Conservation (phyloP, 805 yeast genomes). For the Candida stauntonica region DNA sequence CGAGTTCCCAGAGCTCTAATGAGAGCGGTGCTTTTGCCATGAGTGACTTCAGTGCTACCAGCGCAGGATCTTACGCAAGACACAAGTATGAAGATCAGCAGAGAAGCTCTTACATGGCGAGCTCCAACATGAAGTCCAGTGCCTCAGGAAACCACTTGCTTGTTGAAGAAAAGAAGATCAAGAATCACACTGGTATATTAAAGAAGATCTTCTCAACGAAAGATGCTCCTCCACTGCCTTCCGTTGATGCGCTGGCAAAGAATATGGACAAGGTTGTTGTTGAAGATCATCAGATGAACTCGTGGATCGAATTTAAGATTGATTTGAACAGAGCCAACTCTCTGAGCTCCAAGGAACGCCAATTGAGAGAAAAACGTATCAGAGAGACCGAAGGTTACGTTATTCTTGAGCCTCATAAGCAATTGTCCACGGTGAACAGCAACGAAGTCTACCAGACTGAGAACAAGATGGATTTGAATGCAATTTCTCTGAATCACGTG, state of each 20-base stretch:
- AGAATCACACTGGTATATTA: constrained; percentile 14
- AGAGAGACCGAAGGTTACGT: constrained; percentile 56
- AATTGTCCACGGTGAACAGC: constrained; percentile 39
- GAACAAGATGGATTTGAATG: constrained; percentile 27
- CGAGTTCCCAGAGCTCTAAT: constrained; percentile 42
- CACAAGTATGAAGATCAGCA: constrained; percentile 50
- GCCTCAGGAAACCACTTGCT: constrained; percentile 27
- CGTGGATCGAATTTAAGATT: constrained; percentile 51
- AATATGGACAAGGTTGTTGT: constrained; percentile 17
- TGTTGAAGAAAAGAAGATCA: constrained; percentile 22
- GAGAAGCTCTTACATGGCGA: constrained; percentile 8
- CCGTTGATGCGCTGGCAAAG: constrained; percentile 21
- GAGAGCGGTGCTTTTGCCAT: constrained; percentile 39
- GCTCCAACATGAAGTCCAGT: constrained; percentile 20
- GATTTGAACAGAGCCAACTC: constrained; percentile 74
- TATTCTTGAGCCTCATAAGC: constrained; percentile 58
- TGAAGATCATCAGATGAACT: constrained; percentile 37
- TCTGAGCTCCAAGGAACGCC: constrained; percentile 62
- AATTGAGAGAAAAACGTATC: constrained; percentile 61
- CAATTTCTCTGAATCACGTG: constrained; percentile 35
- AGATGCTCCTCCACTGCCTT: constrained; percentile 27
- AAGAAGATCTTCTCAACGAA: constrained; percentile 20
- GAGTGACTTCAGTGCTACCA: constrained; percentile 78
- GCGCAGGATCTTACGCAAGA: constrained; percentile 80
- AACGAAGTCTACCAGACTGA: constrained; percentile 39